Conservation (phyloP, 2,329 filamentous ascomycete species). For the Fusarium subtropicale region DNA sequence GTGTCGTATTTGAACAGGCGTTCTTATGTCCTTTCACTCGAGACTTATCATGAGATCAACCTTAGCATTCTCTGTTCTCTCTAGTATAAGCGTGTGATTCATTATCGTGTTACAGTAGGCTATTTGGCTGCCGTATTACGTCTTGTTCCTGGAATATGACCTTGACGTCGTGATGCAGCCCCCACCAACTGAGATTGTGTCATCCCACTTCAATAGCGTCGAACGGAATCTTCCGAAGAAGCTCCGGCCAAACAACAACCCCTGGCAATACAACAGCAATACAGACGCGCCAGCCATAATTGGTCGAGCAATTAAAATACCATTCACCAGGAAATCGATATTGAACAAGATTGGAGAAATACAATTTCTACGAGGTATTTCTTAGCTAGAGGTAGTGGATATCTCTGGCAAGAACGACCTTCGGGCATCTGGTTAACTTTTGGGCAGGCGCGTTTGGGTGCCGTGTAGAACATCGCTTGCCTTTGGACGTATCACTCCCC, state of each 20-base stretch:
- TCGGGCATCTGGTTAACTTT: slow-evolving; percentile 12
- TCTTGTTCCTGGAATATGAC: neutral
- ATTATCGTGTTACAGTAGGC: no score
- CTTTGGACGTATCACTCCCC: neutral
- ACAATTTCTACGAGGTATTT: neutral
- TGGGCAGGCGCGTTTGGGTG: slow-evolving; percentile 27
- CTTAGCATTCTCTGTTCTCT: neutral
- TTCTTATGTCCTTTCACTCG: neutral
- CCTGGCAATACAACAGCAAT: slow-evolving; percentile 1
- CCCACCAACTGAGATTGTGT: slow-evolving; percentile 21
- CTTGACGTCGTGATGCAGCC: slow-evolving; percentile 11
- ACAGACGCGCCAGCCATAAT: neutral
- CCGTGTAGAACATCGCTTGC: slow-evolving; percentile 4
- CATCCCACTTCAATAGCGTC: slow-evolving; percentile 14
- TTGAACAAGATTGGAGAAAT: neutral
- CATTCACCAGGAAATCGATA: neutral
- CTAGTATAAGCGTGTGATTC: neutral
- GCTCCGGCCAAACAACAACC: slow-evolving; percentile 21
- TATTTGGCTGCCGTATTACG: neutral
- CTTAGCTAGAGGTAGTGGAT: slow-evolving; percentile 6
- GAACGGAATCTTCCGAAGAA: slow-evolving; percentile 30
- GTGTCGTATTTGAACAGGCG: neutral
- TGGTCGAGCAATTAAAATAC: neutral
- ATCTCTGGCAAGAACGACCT: neutral
- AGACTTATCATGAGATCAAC: neutral